These are phyloP conservation scores for Akebia trifoliata DNA, from an alignment of 164 flowering plant genomes.

Conservation along the genomic window DNA sequence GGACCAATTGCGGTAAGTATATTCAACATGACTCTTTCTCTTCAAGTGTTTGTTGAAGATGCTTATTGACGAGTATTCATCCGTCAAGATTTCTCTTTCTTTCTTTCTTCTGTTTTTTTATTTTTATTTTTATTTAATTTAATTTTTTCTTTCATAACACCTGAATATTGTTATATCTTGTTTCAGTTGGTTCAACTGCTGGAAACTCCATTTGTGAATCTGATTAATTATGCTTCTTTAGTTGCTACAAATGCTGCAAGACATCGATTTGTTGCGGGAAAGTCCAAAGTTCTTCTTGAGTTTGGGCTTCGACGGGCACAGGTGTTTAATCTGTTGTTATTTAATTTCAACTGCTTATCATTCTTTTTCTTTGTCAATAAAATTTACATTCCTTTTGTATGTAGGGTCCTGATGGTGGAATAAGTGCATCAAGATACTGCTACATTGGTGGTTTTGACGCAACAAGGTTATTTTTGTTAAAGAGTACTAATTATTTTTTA, in stretches of 20 bases:
- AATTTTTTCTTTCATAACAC: too few relatives aligned
- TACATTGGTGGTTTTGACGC: slow-evolving; percentile 99
- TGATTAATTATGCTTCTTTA: slow-evolving; percentile 86
- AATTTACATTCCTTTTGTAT: slow-evolving; percentile 19
- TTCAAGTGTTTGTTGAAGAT: neutral
- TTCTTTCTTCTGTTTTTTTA: too few relatives aligned
- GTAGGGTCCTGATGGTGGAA: slow-evolving; percentile 99
- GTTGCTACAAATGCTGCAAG: slow-evolving; percentile 99
- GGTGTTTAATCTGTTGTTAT: slow-evolving; percentile 44
- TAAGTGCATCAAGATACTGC: slow-evolving; percentile 86
- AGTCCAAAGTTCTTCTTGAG: slow-evolving; percentile 77
- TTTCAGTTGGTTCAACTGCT: slow-evolving; percentile 80
- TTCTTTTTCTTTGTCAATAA: slow-evolving; percentile 2
- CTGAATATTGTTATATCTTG: slow-evolving; percentile 5
- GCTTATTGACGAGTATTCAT: too few relatives aligned
- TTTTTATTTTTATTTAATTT: too few relatives aligned
- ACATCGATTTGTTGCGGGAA: slow-evolving; percentile 95
- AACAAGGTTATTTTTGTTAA: too few relatives aligned
- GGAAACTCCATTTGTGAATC: slow-evolving; percentile 91
- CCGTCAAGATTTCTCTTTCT: too few relatives aligned
- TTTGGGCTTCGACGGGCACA: slow-evolving; percentile 98
- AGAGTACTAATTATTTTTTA: neutral
- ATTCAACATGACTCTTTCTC: neutral
- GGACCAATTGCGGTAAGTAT: slow-evolving; percentile 91
- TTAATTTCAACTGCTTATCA: slow-evolving; percentile 8